Evolutionary conservation across 768 basidiomycete genomes (phyloP).

Genomic region (Lepiota brunneoincarnata): DNA sequence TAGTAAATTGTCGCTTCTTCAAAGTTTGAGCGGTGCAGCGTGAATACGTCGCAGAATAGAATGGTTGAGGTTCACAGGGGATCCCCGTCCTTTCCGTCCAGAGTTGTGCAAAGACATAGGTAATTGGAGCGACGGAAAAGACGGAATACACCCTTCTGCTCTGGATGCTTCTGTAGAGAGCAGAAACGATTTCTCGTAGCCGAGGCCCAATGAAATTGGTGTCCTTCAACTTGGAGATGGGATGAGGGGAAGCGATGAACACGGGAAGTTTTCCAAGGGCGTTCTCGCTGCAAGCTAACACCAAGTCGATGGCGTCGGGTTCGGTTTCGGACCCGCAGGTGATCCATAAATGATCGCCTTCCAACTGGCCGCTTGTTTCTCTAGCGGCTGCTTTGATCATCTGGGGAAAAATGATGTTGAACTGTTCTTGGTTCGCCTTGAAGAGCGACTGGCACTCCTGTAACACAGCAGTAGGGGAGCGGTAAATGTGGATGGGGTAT

Average conservation of each 20-base stretch:
- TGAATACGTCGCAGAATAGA: constrained; percentile 63
- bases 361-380: background rate
- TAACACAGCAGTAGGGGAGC: background rate
- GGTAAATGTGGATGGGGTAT: background rate
- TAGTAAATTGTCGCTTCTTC: constrained; percentile 18
- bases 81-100: constrained; percentile 52
- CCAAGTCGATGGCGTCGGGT: constrained; percentile 26
- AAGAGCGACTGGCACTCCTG: background rate
- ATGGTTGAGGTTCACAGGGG: constrained; percentile 34
- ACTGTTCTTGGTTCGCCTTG: constrained; percentile 1
- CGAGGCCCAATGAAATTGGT: constrained; percentile 24
- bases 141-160: constrained; percentile 57
- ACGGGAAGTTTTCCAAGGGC: constrained; percentile 46
- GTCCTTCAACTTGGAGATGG: constrained; percentile 28
- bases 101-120: constrained; percentile 39
- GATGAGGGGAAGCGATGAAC: constrained; percentile 41
- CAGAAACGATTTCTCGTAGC: constrained; percentile 30
- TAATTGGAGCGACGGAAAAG: constrained; percentile 52
- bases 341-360: constrained; percentile 2
- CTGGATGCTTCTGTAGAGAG: constrained; percentile 33
- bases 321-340: background rate
- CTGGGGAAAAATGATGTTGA: constrained; percentile 6
- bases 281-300: constrained; percentile 46
- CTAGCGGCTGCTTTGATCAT: background rate
- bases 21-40: constrained; percentile 42